A percentile compares a stretch with the other conserved stretches of the same genome.
Conservation (phyloP, 768 basidiomycete genomes). For the Russula griseocarnosa region DNA sequence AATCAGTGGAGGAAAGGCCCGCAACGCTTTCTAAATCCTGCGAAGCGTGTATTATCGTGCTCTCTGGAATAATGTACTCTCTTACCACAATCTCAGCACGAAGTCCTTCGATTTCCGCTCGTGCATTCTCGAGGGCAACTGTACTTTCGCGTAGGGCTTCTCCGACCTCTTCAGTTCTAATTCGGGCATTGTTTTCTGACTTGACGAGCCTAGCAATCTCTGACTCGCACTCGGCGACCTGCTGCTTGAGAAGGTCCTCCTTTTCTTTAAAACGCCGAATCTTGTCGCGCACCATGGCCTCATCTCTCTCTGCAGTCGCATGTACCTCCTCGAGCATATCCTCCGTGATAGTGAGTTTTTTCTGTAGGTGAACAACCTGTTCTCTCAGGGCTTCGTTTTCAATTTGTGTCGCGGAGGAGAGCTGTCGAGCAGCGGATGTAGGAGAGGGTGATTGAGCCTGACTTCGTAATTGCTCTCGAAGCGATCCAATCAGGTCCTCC, state of each 20-base stretch:
- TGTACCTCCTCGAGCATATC: conserved; percentile 80
- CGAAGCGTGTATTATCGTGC: conserved; percentile 4
- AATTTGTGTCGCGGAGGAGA: conserved; percentile 77
- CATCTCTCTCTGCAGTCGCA: conserved; percentile 69
- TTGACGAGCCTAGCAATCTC: conserved; percentile 61
- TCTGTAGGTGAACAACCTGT: conserved; percentile 84
- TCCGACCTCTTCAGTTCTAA: conserved; percentile 79
- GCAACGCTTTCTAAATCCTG: conserved; percentile 62
- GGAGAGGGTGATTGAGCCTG: conserved; percentile 37
- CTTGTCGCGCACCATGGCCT: conserved; percentile 54
- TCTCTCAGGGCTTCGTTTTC: conserved; percentile 92
- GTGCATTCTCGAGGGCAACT: conserved; percentile 80
- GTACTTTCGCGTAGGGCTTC: conserved; percentile 86
- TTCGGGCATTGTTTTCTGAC: conserved; percentile 57
- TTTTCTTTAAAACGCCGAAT: conserved; percentile 69
- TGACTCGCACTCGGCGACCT: conserved; percentile 60
- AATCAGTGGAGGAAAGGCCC: conserved; percentile 30
- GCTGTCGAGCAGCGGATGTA: conserved; percentile 37
- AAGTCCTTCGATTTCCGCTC: conserved; percentile 80
- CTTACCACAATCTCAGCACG: conserved; percentile 75
- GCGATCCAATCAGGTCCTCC: conserved; percentile 55
- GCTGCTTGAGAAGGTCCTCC: conserved; percentile 65
- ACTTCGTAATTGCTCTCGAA: conserved; percentile 50
- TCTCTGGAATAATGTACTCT: conserved; percentile 13
- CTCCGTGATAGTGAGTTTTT: conserved; percentile 69